phyloP scores from a whole-genome alignment of 768 basidiomycete genomes.

The Termitomyces sp. region DNA sequence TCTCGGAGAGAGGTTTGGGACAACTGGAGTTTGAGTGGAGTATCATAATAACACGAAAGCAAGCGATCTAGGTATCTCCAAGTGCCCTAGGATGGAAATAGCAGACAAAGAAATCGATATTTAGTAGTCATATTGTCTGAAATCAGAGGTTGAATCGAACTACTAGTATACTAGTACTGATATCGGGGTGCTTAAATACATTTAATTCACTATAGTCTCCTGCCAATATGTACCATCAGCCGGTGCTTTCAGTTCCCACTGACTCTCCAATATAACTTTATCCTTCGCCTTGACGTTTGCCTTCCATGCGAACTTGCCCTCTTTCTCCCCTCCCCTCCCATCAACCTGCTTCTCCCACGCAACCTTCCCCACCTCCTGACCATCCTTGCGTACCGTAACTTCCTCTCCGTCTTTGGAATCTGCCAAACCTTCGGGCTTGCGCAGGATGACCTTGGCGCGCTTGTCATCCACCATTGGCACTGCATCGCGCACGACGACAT shows the following conservation, averaged over 20 bases:
- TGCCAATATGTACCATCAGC: conserved; percentile 24
- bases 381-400: conserved; percentile 27
- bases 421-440: conserved; percentile 44
- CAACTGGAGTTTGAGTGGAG: no score
- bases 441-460: conserved; percentile 40
- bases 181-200: no score
- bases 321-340: conserved; percentile 47
- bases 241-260: conserved; percentile 52
- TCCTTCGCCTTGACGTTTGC: conserved; percentile 39
- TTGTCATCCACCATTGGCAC: conserved; percentile 41
- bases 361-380: conserved; percentile 31
- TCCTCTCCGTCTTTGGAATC: conserved; percentile 38
- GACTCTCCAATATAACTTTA: conserved; percentile 39
- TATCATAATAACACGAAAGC: no score
- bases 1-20: no score
- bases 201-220: conserved; percentile 9
- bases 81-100: no score
- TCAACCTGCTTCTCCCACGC: conserved; percentile 33
- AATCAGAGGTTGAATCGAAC: no score
- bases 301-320: conserved; percentile 56
- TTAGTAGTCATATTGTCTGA: no score
- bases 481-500: conserved; percentile 44
- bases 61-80: no score
- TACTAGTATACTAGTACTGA: no score
- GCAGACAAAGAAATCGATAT: no score